These are phyloP conservation scores for Coemansia sp. DNA, from an alignment of 192 early-diverging fungal species.

Conservation along the genomic window DNA sequence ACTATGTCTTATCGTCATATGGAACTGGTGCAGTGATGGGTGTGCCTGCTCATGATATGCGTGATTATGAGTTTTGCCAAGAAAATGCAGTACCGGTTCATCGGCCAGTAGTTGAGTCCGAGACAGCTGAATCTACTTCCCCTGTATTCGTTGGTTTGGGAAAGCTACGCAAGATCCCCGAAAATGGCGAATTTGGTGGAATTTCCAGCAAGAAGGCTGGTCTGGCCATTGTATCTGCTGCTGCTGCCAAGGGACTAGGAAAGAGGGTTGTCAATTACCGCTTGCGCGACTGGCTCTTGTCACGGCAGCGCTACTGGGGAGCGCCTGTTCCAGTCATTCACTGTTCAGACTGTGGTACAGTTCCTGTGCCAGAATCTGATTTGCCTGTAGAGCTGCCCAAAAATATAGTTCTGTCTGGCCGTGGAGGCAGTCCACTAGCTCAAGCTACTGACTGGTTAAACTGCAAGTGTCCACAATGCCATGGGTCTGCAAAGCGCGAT, in stretches of 20 bases:
- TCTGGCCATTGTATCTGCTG: constrained; percentile 55
- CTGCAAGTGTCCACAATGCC: constrained; percentile 75
- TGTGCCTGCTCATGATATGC: constrained; percentile 77
- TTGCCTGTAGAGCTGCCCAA: constrained; percentile 74
- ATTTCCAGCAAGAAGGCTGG: constrained; percentile 60
- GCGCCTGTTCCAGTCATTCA: constrained; percentile 95
- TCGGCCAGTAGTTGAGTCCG: constrained; percentile 50
- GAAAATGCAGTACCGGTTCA: constrained; percentile 50
- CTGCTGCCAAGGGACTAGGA: constrained; percentile 51
- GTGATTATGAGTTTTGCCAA: constrained; percentile 68
- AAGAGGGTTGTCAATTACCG: constrained; percentile 62
- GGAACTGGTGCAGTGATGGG: constrained; percentile 84
- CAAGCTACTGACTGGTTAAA: constrained; percentile 65
- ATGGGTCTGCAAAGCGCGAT: constrained; percentile 70
- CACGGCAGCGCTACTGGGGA: constrained; percentile 95
- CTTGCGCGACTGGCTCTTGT: constrained; percentile 93
- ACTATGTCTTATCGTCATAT: constrained; percentile 74
- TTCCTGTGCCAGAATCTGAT: constrained; percentile 79
- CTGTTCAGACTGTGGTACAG: constrained; percentile 72
- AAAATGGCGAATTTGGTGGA: constrained; percentile 61
- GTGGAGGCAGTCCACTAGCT: constrained; percentile 69
- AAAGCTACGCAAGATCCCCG: constrained; percentile 44
- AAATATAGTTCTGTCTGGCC: constrained; percentile 58
- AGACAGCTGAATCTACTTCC: background rate
- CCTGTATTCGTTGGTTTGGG: constrained; percentile 55